Base-by-base conservation (phyloP, 768 basidiomycete genomes). In the Lentinus tigrinus region DNA sequence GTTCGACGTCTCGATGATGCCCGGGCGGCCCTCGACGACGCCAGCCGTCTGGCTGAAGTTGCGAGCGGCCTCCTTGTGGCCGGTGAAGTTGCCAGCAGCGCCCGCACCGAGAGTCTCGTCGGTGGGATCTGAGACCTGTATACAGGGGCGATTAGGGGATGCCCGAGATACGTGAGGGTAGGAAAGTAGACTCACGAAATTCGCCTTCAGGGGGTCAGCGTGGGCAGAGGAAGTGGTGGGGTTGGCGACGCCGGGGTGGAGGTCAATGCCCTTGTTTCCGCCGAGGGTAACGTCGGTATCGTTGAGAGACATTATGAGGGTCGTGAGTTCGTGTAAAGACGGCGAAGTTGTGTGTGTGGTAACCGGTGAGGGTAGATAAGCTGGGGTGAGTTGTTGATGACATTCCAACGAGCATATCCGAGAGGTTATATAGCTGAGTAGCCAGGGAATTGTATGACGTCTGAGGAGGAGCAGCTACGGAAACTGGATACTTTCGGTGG, bases 1-100 rank as follows among this genome's bases (percentile, higher is more conserved):
- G 62, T 82, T 70, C 23, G 80, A 73, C 31, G 73, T 70, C 69
- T 85, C 82, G 61, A 85, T 82, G 62, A 84, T 82, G 17, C 83
- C 82, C 6, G 84, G 81, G 2, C 74, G 76, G 14, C 74, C 77
- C 66, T 84, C 83, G 38, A 80, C 68, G 36, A 83, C 81, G 19
- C 83, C 81, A 9, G 80, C 76, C 7, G 73, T 69, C 54, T 75
- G 57, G 54, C 73, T 77, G 66, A 80, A 72, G 43, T 65, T 67
- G 21, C 73, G 73, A 52, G 71, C 67, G 3, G 80, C 78, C 28
- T 79, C 67, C 43, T 69, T 66, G 50, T 74, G 71, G 24, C 75
- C 79, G 11, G 72, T 57, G 66, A 79, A 80, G 55, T 72, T 67
- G 27, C 67, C 52, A 21, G 71, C 72, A 6, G 75, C 78, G 4